Evolutionary conservation across 805 yeast genomes (phyloP), one percentile per base, ranked within the genome.

Genomic region (Candida nonsorbophila): DNA sequence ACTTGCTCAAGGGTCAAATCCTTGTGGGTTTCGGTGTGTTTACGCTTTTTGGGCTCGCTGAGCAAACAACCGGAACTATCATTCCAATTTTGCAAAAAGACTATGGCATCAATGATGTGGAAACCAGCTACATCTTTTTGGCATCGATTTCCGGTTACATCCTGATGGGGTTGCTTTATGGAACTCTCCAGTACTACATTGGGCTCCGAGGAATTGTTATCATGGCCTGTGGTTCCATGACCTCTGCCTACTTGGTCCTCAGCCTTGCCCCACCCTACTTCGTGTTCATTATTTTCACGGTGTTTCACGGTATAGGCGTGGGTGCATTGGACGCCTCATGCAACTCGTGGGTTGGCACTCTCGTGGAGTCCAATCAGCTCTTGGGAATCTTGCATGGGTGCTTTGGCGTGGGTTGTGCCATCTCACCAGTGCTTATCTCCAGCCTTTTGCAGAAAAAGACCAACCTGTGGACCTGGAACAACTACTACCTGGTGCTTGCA

Each of bases 1-100:
- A 19, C 3, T 47, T 51, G 20, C 48, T 77, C 8, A 59, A 59
- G 32, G n/a, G 45, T 4, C 81, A 77, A 46, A 53, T 76, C 14
- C 1, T 54, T 0, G 47, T 66, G 0, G 48, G 64, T 1, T 69
- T 57, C 34, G 22, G 53, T 14, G 45, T 62, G 1, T 69, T 76
- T 41, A 45, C 63, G 2, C 43, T 74, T 1, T 50, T 72, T 34
- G 86, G 86, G 0, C 44, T 78, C 16, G 62, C 68, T 5, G 85
- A 79, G 40, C 81, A 78, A 45, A 61, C 80, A 0, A 49, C 76
- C 11, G 85, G 85, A 0, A 67, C 83, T 0, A 45, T 78, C 22
- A 57, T 79, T 36, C 80, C 82, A 2, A 54, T 65, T 21, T 38
- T 77, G 10, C 67, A 74, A 30, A 48, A 44, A 4, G 52, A 70